These are phyloP conservation scores for Colletotrichum neosansevieriae DNA, from an alignment of 2,329 filamentous ascomycete species.

Conservation along the genomic window DNA sequence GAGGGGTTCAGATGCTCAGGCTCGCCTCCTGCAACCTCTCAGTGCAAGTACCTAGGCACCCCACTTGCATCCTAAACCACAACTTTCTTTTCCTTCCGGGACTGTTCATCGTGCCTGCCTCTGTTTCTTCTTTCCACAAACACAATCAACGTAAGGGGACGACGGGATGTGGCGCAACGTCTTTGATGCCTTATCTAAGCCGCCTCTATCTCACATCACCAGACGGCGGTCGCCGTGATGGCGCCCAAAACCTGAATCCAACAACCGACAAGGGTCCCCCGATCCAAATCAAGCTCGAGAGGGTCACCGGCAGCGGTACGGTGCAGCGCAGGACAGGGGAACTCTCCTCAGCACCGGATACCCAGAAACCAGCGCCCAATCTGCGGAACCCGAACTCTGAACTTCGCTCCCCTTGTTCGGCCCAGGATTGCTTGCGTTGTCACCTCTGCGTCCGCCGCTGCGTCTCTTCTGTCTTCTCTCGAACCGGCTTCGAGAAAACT, in stretches of 20 bases:
- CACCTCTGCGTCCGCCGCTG: not conserved
- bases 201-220: not conserved
- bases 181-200: constrained; percentile 20
- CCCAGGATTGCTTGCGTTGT: not conserved
- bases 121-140: too few species aligned
- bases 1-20: not conserved
- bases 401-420: not conserved
- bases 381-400: constrained; percentile 18
- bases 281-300: constrained; percentile 2
- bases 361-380: constrained; percentile 35
- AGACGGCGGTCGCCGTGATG: not conserved
- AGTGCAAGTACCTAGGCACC: not conserved
- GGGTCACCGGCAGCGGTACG: constrained; percentile 31
- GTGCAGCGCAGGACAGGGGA: constrained; percentile 26
- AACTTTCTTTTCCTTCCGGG: not conserved
- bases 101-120: too few species aligned
- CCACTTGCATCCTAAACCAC: not conserved
- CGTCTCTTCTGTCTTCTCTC: constrained; percentile 16
- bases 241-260: constrained; percentile 20
- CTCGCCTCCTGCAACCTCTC: not conserved
- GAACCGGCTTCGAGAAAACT: constrained; percentile 36
- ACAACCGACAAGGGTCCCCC: constrained; percentile 23
- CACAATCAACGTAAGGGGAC: too few species aligned
- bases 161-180: too few species aligned
- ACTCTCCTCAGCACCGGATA: constrained; percentile 30